Conservation (phyloP, 148 eudicot genomes). For the Nepenthes mirabilis region DNA sequence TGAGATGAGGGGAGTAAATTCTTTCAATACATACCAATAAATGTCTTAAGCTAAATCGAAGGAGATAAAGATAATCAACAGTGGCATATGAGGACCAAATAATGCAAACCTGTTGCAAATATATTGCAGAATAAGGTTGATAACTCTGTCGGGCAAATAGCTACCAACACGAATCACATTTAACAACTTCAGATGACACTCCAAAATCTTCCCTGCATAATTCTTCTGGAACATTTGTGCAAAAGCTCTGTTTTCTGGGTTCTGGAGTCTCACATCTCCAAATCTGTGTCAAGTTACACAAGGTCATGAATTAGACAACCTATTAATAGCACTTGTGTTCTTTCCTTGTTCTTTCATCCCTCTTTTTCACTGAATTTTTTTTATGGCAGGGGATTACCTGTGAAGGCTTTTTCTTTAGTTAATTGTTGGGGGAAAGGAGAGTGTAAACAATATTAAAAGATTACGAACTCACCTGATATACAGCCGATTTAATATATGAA, state of each 20-base stretch:
- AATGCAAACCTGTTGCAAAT: conserved; percentile 75
- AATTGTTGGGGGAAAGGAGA: too few species aligned
- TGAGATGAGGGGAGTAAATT: too few species aligned
- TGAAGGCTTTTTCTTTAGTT: too few species aligned
- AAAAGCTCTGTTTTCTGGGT: conserved; percentile 87
- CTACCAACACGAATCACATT: conserved; percentile 87
- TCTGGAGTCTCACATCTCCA: conserved; percentile 89
- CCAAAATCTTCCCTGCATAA: conserved; percentile 91
- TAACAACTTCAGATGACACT: conserved; percentile 85
- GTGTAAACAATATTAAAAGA: not conserved
- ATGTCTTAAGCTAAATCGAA: too few species aligned
- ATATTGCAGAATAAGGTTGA: conserved; percentile 88
- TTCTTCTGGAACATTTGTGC: conserved; percentile 88
- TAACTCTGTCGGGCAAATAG: conserved; percentile 93
- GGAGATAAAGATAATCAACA: not conserved
- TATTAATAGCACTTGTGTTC: not conserved
- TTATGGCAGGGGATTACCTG: not conserved
- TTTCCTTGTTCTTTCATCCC: not conserved
- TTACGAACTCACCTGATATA: conserved; percentile 54
- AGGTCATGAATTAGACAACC: not conserved
- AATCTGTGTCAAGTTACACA: conserved; percentile 29
- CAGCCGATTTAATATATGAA: conserved; percentile 89
- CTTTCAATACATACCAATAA: too few species aligned
- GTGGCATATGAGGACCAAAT: not conserved
- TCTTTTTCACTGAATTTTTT: not conserved